Evolutionary conservation across 306 rosid genomes (phyloP), one percentile per base, ranked within the genome.

Genomic region (Senna siamea): DNA sequence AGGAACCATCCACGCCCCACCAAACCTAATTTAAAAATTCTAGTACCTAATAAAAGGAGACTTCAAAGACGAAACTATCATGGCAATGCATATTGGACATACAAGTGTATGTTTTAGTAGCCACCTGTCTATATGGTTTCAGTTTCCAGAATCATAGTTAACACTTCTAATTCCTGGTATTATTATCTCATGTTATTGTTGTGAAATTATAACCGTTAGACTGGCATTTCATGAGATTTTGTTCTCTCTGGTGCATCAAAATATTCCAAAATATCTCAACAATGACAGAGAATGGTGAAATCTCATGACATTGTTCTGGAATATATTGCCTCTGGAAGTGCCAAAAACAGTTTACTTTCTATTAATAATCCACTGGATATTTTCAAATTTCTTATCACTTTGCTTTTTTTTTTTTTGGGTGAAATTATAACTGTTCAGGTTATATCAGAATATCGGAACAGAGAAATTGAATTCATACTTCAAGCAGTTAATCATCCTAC

Each of bases 401-500:
- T 13, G 34, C 7, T 64, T 44, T 13, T 32, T 60, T 12, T 12
- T 62, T 26, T 37, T 37, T 0, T 37, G 40, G 3, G 23, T 73
- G 35, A 76, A 83, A 63, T 43, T 66, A 23, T 47, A 53, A 78
- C 55, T 56, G 51, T 81, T 74, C 86, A 94, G 98, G 95, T 91
- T 75, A 86, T 91, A 62, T 85, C 95, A 1, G 97, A 91, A 77
- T 94, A 89, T 77, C 80, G 87, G 58, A 84, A 83, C 60, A 87
- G 85, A 57, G 96, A 86, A 72, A 81, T 80, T 90, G 96, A 88
- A 30, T 87, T 94, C 64, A 77, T 91, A 81, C 89, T 94, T 66
- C 83, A 91, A 84, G 92, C 95, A 35, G 90, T 94, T 74, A 94
- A 94, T 79, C 93, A 88, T 88, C 98, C 98, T 15, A 94, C 93